These are phyloP conservation scores for Eucalyptus decipiens DNA, from an alignment of 345 rosid genomes.

Conservation along the genomic window DNA sequence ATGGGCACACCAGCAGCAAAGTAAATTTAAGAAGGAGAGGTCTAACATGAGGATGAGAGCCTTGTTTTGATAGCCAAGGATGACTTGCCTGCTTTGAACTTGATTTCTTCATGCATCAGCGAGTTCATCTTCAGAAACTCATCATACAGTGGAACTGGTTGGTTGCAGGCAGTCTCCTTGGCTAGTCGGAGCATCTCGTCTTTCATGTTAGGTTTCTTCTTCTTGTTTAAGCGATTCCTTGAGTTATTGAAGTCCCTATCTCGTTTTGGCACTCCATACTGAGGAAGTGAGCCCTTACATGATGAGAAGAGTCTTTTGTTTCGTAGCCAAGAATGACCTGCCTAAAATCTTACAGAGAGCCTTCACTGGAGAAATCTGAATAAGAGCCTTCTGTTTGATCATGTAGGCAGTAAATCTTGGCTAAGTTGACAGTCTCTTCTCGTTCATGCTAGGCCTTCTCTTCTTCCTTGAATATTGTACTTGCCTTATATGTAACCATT, in stretches of 20 bases:
- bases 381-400: neutral
- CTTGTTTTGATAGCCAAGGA: conserved; percentile 35
- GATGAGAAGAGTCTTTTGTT: neutral
- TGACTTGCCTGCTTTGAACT: conserved; percentile 48
- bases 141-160: neutral
- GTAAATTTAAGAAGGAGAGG: conserved; percentile 1
- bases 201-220: conserved; percentile 14
- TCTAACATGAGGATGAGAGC: conserved; percentile 28
- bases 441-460: neutral
- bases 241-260: neutral
- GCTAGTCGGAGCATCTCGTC: conserved; percentile 16
- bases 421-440: neutral
- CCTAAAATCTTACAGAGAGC: neutral
- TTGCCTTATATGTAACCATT: too few relatives aligned
- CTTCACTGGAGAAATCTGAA: neutral
- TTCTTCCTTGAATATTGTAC: neutral
- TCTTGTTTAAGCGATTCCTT: neutral
- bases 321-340: neutral
- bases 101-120: too few relatives aligned
- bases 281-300: conserved; percentile 14
- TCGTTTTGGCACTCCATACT: neutral
- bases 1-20: neutral
- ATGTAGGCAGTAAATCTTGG: neutral
- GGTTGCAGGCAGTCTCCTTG: conserved; percentile 23
- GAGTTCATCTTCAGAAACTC: neutral